Evolutionary conservation across 2,329 filamentous ascomycete genomes (phyloP).

Genomic region (Exophiala sideris): DNA sequence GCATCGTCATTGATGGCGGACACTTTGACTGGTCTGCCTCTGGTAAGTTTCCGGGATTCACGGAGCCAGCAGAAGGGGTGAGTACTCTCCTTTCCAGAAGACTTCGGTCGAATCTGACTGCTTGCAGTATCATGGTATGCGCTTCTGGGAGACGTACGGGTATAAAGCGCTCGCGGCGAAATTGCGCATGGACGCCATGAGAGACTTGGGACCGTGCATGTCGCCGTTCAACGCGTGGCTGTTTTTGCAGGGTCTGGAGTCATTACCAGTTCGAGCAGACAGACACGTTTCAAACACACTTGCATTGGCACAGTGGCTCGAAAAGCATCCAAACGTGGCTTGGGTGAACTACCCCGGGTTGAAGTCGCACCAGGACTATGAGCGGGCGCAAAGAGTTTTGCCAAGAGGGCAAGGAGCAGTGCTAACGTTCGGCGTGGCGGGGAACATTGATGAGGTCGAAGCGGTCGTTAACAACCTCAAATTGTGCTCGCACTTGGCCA

Average conservation of each 20-base stretch:
- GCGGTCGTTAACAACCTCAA: conserved; percentile 92
- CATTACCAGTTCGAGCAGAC: conserved; percentile 78
- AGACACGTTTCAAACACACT: conserved; percentile 81
- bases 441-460: conserved; percentile 72
- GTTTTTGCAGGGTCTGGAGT: conserved; percentile 83
- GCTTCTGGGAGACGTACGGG: conserved; percentile 92
- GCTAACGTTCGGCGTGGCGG: conserved; percentile 91
- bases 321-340: conserved; percentile 74
- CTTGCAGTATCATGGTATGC: conserved; percentile 72
- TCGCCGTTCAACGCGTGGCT: conserved; percentile 93
- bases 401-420: conserved; percentile 82
- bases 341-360: conserved; percentile 96
- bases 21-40: conserved; percentile 85
- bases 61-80: conserved; percentile 72
- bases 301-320: conserved; percentile 76
- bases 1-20: conserved; percentile 75
- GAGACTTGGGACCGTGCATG: conserved; percentile 76
- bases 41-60: conserved; percentile 82
- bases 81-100: no score
- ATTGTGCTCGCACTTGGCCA: conserved; percentile 93
- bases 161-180: conserved; percentile 77
- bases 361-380: conserved; percentile 73
- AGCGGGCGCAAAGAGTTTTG: conserved; percentile 80
- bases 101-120: no score
- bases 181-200: conserved; percentile 81